Evolutionary conservation across 202 grass and related monocot genomes (phyloP), one percentile per base, ranked within the genome.

Genomic region (Schoenoplectus tabernaemontani): DNA sequence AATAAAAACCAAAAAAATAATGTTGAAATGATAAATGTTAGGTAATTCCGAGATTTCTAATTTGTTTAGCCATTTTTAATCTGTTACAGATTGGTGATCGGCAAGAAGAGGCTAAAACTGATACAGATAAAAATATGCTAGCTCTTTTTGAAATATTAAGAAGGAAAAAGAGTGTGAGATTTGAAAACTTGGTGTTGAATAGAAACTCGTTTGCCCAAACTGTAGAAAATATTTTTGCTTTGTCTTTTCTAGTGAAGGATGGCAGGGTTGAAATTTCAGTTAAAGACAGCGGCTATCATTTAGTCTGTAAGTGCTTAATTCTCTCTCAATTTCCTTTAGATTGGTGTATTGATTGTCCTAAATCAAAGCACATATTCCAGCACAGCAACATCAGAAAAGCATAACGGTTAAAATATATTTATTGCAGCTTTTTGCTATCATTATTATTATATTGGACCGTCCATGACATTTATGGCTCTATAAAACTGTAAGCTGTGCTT

Each of bases 171-270:
- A 86, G 43, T 57, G 80, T 69, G 36, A 92, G 78, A 58, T 77
- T 97, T 0, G 91, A 93, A 89, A 78, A 89, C 16, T 81, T 97
- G 84, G 69, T 93, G 46, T 80, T 97, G 43, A 93, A 97, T 64
- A 88, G 87, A 54, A 83, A 0, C 2, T 92, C 94, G 0, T 97
- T 97, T 82, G 91, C 89, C 33, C 91, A 94, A 77, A 97, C 91
- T 5, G 84, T 94, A 46, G 95, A 97, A 64, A 93, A 94, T 59
- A 77, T 94, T 34, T 97, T 97, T 84, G 86, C 91, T 4, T 78
- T 97, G 77, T 97, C 95, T 44, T 97, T 97, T 66, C 78, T 97
- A 10, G 95, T 94, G 64, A 97, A 97, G 85, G 89, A 92, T 83
- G 95, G 91, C 46, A 88, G 95, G 62, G 95, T 85, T 15, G 78